Base-by-base conservation (phyloP, 2,329 filamentous ascomycete genomes). In the Botrytis byssoidea region DNA sequence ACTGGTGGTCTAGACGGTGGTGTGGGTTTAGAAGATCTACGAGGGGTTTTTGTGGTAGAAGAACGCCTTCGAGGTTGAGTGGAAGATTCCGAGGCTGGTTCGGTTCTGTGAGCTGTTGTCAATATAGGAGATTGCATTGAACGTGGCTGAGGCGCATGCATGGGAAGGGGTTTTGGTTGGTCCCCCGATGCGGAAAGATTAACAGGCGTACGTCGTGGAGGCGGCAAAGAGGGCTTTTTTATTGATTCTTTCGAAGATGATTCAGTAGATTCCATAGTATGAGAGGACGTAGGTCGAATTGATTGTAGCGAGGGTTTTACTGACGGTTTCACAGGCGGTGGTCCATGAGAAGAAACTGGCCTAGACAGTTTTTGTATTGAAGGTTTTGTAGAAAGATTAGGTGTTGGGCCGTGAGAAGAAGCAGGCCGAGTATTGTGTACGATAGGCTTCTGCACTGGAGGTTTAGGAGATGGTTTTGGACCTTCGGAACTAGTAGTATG, bases 1-100 rank as follows among this genome's bases (percentile, higher is more conserved):
- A 72, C 60, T 10, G 73, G 65, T 57, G 74, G 63, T 65, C 74
- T 72, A 40, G 51, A 61, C 46, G 55, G 51, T 18, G 46, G 29
- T n/a, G 20, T 72, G 18, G 40, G n/a, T 42, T 40, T 71, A 32
- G 59, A 29, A 20, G 42, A 61, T 35, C 48, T 71, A 64, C 59
- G 42, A 40, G 51, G 51, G 5, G 51, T 46, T 51, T 73, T 69
- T 16, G 29, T 60, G 40, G 71, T 61, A 40, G 60, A 73, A 32
- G 64, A 29, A 32, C 29, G 46, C 25, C 60, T 40, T 35, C 59
- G 25, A 18, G 25, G 32, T 40, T 71, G 69, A 25, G 22, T 64
- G 18, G 57, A 42, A 37, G 59, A 18, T 51, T 37, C 37, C 37
- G 22, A 22, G 25, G 44, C 25, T 65, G 69, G 44, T 20, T 61